Evolutionary conservation across 2,329 filamentous ascomycete genomes (phyloP).

Genomic region (Tolypocladium capitatum): DNA sequence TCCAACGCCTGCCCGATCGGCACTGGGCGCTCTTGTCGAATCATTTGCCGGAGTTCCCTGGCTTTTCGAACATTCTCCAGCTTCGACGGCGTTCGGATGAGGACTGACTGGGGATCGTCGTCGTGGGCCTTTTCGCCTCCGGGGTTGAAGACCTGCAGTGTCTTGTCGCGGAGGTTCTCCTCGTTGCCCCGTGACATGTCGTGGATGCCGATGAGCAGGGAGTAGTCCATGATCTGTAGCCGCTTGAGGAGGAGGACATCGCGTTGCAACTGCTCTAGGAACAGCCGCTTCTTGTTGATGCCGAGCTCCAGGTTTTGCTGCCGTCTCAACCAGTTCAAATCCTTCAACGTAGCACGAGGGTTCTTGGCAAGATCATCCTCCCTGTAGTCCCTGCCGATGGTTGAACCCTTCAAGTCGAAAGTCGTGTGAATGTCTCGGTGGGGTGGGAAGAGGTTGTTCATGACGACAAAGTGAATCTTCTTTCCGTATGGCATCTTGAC

Average conservation of each 20-base stretch:
- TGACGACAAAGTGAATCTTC: conserved; percentile 98
- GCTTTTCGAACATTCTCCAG: conserved; percentile 85
- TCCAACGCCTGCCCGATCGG: conserved; percentile 73
- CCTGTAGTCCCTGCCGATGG: conserved; percentile 78
- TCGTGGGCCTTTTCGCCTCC: conserved; percentile 50
- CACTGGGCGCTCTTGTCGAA: conserved; percentile 86
- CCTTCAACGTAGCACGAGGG: conserved; percentile 85
- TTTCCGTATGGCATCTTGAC: conserved; percentile 97
- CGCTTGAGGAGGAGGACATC: conserved; percentile 80
- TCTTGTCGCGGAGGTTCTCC: conserved; percentile 82
- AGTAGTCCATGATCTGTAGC: conserved; percentile 98
- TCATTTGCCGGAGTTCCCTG: conserved; percentile 77
- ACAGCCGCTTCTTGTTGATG: conserved; percentile 73
- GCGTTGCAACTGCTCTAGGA: conserved; percentile 75
- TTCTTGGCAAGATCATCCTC: conserved; percentile 83
- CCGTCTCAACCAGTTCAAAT: conserved; percentile 88
- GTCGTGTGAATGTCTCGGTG: conserved; percentile 96
- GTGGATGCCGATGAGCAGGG: conserved; percentile 85
- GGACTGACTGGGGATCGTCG: conserved; percentile 48
- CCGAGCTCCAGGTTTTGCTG: conserved; percentile 80
- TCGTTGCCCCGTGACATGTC: conserved; percentile 85
- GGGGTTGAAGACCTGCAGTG: conserved; percentile 85
- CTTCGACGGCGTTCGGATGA: conserved; percentile 86
- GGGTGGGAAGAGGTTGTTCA: conserved; percentile 98
- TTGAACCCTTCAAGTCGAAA: conserved; percentile 94